A percentile compares a stretch with the other conserved stretches of the same genome.
phyloP scores from a whole-genome alignment of 805 yeast genomes.

The Barnettozyma siamensis region DNA sequence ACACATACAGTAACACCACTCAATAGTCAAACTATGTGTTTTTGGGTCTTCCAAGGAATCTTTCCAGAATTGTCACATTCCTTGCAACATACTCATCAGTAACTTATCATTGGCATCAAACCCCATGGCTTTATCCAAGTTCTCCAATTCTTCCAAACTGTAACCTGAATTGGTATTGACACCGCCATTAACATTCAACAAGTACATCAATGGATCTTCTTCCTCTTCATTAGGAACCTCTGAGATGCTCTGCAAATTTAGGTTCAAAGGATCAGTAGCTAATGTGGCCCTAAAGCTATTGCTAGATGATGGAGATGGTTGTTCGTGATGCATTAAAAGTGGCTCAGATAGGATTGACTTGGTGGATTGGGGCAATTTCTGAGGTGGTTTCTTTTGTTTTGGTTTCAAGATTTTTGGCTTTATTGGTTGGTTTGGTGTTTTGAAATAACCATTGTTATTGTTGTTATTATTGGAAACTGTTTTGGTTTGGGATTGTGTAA shows the following conservation, averaged over 20 bases:
- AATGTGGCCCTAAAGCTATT: neutral
- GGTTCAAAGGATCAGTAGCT: conserved; percentile 7
- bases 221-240: conserved; percentile 9
- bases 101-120: conserved; percentile 22
- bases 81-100: conserved; percentile 23
- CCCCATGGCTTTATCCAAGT: conserved; percentile 26
- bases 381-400: neutral
- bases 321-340: conserved; percentile 4
- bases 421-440: conserved; percentile 4
- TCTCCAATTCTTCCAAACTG: conserved; percentile 23
- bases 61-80: too few species aligned
- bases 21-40: too few species aligned
- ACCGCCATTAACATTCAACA: conserved; percentile 13
- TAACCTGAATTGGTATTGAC: conserved; percentile 15
- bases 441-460: neutral
- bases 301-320: neutral
- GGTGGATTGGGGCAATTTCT: neutral
- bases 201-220: conserved; percentile 19
- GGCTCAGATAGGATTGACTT: conserved; percentile 7
- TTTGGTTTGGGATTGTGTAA: neutral
- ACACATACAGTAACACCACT: too few species aligned
- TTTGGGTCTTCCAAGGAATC: too few species aligned
- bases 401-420: neutral
- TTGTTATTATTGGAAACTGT: neutral
- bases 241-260: conserved; percentile 1